A percentile compares a stretch with the other conserved stretches of the same genome.
These are phyloP conservation scores for Crithidia acanthocephali DNA, from an alignment of 208 protist genomes.

Conservation along the genomic window DNA sequence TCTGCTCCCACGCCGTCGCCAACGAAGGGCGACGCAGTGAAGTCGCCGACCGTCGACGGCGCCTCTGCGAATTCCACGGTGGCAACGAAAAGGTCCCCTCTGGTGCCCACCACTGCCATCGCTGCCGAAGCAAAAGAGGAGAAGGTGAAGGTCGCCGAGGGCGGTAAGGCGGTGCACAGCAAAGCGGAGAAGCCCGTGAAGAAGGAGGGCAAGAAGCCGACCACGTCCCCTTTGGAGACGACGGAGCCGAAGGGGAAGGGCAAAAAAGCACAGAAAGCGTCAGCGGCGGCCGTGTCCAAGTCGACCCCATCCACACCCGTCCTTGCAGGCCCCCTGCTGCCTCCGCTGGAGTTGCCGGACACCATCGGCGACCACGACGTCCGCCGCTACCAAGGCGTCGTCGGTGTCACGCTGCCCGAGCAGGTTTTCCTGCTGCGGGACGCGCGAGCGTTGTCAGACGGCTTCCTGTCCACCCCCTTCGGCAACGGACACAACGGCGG, in stretches of 20 bases:
- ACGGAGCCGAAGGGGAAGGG: neutral
- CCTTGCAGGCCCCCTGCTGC: neutral
- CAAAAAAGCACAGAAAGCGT: constrained; percentile 3
- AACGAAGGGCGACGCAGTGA: neutral
- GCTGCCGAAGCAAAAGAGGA: neutral
- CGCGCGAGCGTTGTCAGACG: neutral
- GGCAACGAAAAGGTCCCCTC: too few species aligned
- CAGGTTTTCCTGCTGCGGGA: constrained; percentile 37
- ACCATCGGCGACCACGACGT: constrained; percentile 28
- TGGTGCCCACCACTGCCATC: too few species aligned
- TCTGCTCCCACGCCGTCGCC: neutral
- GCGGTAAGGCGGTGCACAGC: neutral
- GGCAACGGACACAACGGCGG: neutral
- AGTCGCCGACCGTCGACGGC: too few species aligned
- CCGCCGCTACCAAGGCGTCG: constrained; percentile 28
- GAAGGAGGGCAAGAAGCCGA: neutral
- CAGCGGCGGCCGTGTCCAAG: neutral
- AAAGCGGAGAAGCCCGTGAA: neutral
- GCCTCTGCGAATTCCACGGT: too few species aligned
- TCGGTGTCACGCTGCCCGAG: constrained; percentile 37
- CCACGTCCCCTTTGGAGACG: neutral
- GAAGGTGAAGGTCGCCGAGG: neutral
- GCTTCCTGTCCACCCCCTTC: neutral
- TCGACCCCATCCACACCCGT: neutral
- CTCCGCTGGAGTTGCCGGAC: constrained; percentile 8